Evolutionary conservation across 2,329 filamentous ascomycete genomes (phyloP), one percentile per base, ranked within the genome.

Genomic region (Colletotrichum tabaci): DNA sequence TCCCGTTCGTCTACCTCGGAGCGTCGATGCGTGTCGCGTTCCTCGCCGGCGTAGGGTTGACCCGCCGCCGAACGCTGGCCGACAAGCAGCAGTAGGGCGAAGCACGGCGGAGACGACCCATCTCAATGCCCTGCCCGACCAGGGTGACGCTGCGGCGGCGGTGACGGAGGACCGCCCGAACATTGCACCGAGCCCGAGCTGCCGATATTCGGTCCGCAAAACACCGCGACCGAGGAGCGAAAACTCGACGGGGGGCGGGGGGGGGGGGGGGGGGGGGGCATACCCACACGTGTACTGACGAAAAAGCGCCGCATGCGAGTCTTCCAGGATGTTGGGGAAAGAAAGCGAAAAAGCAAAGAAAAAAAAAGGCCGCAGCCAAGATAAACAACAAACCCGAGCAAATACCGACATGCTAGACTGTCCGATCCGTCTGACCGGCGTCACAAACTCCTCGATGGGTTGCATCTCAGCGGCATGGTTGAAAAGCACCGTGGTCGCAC

Each of bases 1-100:
- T 94, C 18, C 87, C 87, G 0, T 93, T 92, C 81, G 92, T 94
- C 38, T 94, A 94, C 78, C 80, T 89, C 4, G 91, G 92, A 4
- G 91, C 90, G 3, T 78, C 81, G 0, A 84, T 91, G 86, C 81
- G 91, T 57, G 78, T 89, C 5, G 87, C 87, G 9, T 93, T 92
- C 72, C 77, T 93, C 72, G 76, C 82, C 3, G 89, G 89, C 0
- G 76, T 92, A 44, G 91, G 91, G 0, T 71, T 91, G 73, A 77
- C 79, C 18, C 53, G 72, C 16, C 58, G 58, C 47, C 55, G 42
- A 21, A 60, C 44, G 30, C 35, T 30, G 15, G 42, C n/a, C 5
- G 76, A 73, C 69, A 77, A 76, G 68, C 46, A 55, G 44, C 44
- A 70, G 47, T 72, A 63, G 65, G 46, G 30, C 52, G 3, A n/a